Evolutionary conservation across 108 stramenopile genomes (phyloP), one percentile per base, ranked within the genome.

Genomic region (Nannochloropsis granulata): DNA sequence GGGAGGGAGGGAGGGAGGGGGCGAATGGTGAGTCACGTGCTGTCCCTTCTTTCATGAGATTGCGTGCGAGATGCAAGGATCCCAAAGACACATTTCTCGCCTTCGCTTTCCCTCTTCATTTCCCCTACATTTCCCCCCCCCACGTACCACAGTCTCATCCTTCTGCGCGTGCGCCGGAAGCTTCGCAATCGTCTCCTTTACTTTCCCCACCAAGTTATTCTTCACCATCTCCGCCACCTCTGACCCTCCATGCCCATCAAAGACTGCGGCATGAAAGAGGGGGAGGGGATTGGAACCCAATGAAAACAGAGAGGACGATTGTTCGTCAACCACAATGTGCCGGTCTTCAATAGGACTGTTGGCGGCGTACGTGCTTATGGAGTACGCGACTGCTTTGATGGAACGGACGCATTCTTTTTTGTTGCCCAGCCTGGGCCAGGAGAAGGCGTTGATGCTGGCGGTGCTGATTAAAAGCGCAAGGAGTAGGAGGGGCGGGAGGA

Each of bases 241-340:
- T 90, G 90, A 92, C 45, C 92, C 92, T 12, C 92, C 91, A 45
- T 92, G 92, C 19, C 92, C 92, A 86, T 92, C 92, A 26, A 90
- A 89, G 12, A 92, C 92, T 13, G 89, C 89, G 43, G 84, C 90
- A 44, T 88, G 83, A 79, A 89, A 89, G 34, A 86, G 84, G 12
- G 89, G 87, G 25, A 84, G 45, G 10, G 56, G 79, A 21, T 43
- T 71, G n/a, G 56, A 71, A 71, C 8, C 16, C 56, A n/a, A 16
- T 71, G 56, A 71, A 71, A 71, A 71, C 7, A 71, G 56, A n/a
- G 56, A 71, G 56, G 56, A n/a, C 21, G n/a, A 1, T n/a, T 71
- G 56, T 16, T 71, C 56, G 24, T 83, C 80, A 12, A 84, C 79
- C 23, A 88, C 45, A 81, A 90, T 43, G 25, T 86, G 79, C 42